Evolutionary conservation across 1,139 yeast species (phyloP).

Genomic region (Taphrina communis): DNA sequence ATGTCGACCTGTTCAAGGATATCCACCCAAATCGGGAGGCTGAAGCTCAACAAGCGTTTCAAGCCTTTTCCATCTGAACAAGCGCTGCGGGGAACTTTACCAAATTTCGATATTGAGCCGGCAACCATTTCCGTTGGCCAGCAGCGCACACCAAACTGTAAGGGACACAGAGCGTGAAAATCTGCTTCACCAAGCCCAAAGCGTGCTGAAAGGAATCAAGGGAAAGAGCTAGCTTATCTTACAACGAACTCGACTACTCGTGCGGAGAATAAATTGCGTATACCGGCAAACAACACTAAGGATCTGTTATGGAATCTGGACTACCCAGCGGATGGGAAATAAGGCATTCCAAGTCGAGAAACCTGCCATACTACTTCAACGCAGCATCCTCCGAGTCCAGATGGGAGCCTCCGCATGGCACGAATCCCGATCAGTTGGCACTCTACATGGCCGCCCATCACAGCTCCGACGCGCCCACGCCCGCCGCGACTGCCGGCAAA

Average conservation of each 20-base stretch:
- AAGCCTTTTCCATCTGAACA: conserved; percentile 10
- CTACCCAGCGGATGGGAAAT: conserved; percentile 87
- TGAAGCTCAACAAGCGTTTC: background rate
- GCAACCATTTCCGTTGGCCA: conserved; percentile 1
- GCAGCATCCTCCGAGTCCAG: conserved; percentile 59
- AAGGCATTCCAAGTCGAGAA: conserved; percentile 76
- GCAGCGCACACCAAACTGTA: no score
- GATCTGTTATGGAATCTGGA: conserved; percentile 62
- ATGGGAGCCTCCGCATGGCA: conserved; percentile 92
- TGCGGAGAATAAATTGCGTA: no score
- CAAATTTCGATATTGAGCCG: background rate
- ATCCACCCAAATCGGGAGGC: background rate
- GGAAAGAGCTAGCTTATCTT: no score
- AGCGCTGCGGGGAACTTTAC: conserved; percentile 6
- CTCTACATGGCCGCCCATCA: conserved; percentile 58
- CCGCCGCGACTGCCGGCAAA: conserved; percentile 47
- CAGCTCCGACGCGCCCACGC: conserved; percentile 45
- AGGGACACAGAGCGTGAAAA: no score
- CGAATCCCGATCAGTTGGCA: conserved; percentile 67
- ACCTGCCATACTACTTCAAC: conserved; percentile 71
- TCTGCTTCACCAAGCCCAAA: no score
- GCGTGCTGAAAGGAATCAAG: no score
- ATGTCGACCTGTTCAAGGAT: no score
- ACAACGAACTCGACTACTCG: no score
- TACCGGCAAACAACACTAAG: background rate